Percentiles rank a stretch among this genome's conserved stretches.
These are phyloP conservation scores for Ajuga chamaepitys DNA, from an alignment of 257 asterid genomes.

Conservation along the genomic window DNA sequence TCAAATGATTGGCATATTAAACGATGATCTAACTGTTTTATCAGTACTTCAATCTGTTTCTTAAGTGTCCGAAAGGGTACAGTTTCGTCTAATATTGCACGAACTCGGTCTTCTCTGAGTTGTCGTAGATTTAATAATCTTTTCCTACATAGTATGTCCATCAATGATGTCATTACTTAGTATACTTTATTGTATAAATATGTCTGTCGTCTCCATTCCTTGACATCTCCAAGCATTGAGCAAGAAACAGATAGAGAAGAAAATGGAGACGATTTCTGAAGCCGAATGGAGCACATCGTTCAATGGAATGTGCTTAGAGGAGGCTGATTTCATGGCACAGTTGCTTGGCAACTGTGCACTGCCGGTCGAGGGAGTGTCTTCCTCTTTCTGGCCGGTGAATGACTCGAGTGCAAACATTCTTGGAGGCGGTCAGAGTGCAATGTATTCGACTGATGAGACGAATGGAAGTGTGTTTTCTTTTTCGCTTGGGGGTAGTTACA, in stretches of 20 bases:
- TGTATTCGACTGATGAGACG: conserved; percentile 20
- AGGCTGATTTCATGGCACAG: conserved; percentile 56
- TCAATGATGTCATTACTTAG: not conserved
- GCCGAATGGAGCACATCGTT: conserved; percentile 48
- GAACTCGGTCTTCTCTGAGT: conserved; percentile 24
- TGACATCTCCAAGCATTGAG: conserved; percentile 9
- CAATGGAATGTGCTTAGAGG: conserved; percentile 37
- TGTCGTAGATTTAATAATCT: conserved; percentile 5
- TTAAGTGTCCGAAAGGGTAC: conserved; percentile 19
- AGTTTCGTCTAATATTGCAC: conserved; percentile 4
- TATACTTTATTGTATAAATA: conserved; percentile 29
- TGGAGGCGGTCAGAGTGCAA: conserved; percentile 9
- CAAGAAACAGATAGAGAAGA: not conserved
- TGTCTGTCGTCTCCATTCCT: conserved; percentile 1
- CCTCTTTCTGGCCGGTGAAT: conserved; percentile 20
- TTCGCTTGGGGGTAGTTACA: conserved; percentile 21
- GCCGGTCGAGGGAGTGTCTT: conserved; percentile 30
- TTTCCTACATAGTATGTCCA: not conserved
- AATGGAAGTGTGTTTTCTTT: conserved; percentile 19
- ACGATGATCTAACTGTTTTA: conserved; percentile 1
- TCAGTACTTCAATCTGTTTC: conserved; percentile 4
- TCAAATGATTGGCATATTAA: conserved; percentile 27
- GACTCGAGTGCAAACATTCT: conserved; percentile 9
- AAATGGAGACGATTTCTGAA: conserved; percentile 44
- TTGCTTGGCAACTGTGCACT: conserved; percentile 37